phyloP scores from a whole-genome alignment of 768 basidiomycete species.

The Collybia nuda region DNA sequence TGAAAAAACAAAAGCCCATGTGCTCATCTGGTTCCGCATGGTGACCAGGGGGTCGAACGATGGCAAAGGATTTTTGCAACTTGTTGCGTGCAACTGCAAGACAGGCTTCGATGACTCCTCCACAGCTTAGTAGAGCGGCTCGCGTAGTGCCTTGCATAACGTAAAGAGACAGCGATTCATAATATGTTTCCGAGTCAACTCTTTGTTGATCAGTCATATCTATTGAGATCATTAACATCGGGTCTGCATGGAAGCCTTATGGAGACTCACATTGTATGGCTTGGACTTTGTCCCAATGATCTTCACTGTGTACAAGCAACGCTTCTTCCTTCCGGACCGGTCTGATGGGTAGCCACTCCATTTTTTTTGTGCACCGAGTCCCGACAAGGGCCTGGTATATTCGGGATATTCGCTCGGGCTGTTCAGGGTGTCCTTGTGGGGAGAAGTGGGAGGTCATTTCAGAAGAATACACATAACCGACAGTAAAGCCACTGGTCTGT shows the following conservation, averaged over 20 bases:
- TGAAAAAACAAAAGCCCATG: slow-evolving; percentile 99
- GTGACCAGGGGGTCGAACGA: slow-evolving; percentile 96
- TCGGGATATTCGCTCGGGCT: slow-evolving; percentile 81
- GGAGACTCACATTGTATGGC: slow-evolving; percentile 72
- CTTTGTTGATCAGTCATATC: slow-evolving; percentile 79
- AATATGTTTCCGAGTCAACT: slow-evolving; percentile 74
- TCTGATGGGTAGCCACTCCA: slow-evolving; percentile 78
- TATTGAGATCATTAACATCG: slow-evolving; percentile 23
- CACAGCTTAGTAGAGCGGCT: slow-evolving; percentile 86
- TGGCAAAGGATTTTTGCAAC: slow-evolving; percentile 87
- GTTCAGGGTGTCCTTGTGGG: slow-evolving; percentile 56
- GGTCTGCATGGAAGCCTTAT: not conserved
- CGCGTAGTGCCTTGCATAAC: slow-evolving; percentile 83
- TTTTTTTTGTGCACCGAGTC: slow-evolving; percentile 60
- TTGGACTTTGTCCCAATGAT: slow-evolving; percentile 89
- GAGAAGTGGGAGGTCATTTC: slow-evolving; percentile 87
- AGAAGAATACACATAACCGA: slow-evolving; percentile 85
- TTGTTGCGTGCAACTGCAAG: slow-evolving; percentile 80
- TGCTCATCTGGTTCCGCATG: slow-evolving; percentile 98
- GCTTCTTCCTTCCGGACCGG: slow-evolving; percentile 77
- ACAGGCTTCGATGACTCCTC: slow-evolving; percentile 90
- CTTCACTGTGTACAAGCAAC: slow-evolving; percentile 85
- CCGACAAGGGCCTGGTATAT: slow-evolving; percentile 70
- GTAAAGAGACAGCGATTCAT: slow-evolving; percentile 91
- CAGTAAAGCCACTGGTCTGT: slow-evolving; percentile 34